Base-by-base conservation (phyloP, 1,284 basidiomycete species). In the Veloboletus limbatus region DNA sequence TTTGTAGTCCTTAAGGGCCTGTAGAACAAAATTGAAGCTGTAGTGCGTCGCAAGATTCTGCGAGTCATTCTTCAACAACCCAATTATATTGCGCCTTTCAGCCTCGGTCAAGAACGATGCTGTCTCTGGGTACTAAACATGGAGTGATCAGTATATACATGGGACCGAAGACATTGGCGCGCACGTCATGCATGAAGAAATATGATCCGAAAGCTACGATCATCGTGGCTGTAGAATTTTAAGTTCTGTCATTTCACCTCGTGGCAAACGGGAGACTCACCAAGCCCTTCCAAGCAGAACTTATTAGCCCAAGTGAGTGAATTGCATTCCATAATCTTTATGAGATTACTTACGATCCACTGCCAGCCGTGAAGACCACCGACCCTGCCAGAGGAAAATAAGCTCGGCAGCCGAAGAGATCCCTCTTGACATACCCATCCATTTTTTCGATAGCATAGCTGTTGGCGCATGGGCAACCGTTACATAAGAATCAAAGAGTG, bases 291-390 rank as follows among this genome's bases (percentile, higher is more conserved):
- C 20, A 65, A 42, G 25, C 59, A 55, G 47, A 65, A 65, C 63
- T 65, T 31, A 18, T 7, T 38, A n/a, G 31, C 17, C 13, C 8
- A 25, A 10, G 30, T 37, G 2, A 49, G 32, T 28, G 31, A 21
- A 32, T 20, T 21, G 5, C 26, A 22, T 7, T n/a, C 10, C n/a
- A 30, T 16, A 11, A 35, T 35, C 6, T 4, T 26, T 21, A 8
- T 3, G 11, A 25, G 4, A n/a, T 26, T 38, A 58, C 76, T 70
- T 52, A 78, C 75, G 38, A 77, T 76, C 75, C 76, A 77, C 32
- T 71, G 68, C 72, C 71, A 72, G 18, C 68, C 69, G 46, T 62
- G 70, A 17, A 71, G 56, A 30, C 64, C 69, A 30, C 63, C 68
- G 55, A 67, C 47, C 14, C 68, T 69, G 30, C 18, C 18, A 20